Evolutionary conservation across 176 grass and related monocot species (phyloP), one percentile per base, ranked within the genome.

Genomic region (Lolium perenne): DNA sequence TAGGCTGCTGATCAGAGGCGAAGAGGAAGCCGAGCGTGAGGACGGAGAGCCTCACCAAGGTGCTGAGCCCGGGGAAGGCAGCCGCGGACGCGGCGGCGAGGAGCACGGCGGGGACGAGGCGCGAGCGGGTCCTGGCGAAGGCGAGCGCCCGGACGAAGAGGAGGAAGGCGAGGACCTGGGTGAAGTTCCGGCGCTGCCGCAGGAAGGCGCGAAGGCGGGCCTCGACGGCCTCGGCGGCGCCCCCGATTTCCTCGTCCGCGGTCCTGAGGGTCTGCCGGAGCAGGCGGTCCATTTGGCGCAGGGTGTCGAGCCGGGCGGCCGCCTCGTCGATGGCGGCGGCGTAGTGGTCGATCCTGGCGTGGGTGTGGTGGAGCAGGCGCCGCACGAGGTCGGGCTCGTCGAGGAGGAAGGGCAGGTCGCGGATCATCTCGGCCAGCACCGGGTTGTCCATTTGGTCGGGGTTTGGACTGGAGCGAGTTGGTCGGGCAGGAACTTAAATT

Each of bases 41-140:
- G 55, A n/a, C 7, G 79, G 48, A 45, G 79, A 83, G 46, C 72
- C 80, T 60, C 72, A 77, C 50, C 50, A 88, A 22, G 64, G 43
- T 71, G 26, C 49, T 59, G 12, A 35, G 0, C n/a, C 80, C 53
- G 0, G 40, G 74, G 41, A 70, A 18, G 13, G 49, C 43, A 15
- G 71, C 48, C 1, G 85, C 77, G 4, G 61, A 62, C 2, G 58
- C 78, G 61, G 11, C 49, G 2, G 71, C 49, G 79, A 82, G 35
- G 58, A 77, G 53, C 63, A 82, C 38, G 45, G 69, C 9, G 62
- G 61, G 86, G 61, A 82, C 38, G 48, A 82, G 86, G 18, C 1
- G 74, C 25, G 53, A 65, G 73, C 80, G 86, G 58, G 1, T 62
- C 6, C 16, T 8, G 20, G 41, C 53, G 53, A 16, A 38, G 51